phyloP scores from a whole-genome alignment of 352 stramenopile species.

The Albugo candida region DNA sequence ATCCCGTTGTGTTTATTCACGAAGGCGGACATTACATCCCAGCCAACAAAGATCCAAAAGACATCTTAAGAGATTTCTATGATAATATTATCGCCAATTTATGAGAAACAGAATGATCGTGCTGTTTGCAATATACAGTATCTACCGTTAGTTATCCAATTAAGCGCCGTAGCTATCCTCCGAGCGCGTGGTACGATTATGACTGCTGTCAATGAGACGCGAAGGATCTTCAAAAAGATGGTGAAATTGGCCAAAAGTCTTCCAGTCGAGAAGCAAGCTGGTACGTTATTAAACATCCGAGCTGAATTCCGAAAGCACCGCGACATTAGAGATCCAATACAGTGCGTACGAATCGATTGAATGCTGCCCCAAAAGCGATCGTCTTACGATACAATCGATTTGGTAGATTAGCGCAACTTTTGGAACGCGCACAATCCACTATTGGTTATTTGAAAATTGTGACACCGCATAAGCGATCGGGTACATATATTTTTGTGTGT shows the following conservation, averaged over 20 bases:
- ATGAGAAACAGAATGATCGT: background rate
- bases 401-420: constrained; percentile 29
- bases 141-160: too few relatives aligned
- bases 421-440: constrained; percentile 64
- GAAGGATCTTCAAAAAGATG: constrained; percentile 75
- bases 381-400: background rate
- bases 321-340: constrained; percentile 33
- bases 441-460: constrained; percentile 77
- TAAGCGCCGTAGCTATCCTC: too few relatives aligned
- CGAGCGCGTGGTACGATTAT: background rate
- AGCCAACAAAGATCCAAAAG: constrained; percentile 66
- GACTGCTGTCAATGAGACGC: constrained; percentile 17
- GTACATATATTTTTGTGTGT: constrained; percentile 10
- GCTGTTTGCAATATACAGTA: background rate
- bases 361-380: background rate
- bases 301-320: constrained; percentile 44
- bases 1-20: constrained; percentile 37
- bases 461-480: constrained; percentile 32
- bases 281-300: constrained; percentile 52
- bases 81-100: constrained; percentile 11
- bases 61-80: constrained; percentile 48
- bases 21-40: constrained; percentile 69
- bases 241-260: constrained; percentile 55
- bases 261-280: constrained; percentile 38
- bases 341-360: constrained; percentile 21